Evolutionary conservation across 257 asterid genomes (phyloP).

Genomic region (Paulownia fortunei): DNA sequence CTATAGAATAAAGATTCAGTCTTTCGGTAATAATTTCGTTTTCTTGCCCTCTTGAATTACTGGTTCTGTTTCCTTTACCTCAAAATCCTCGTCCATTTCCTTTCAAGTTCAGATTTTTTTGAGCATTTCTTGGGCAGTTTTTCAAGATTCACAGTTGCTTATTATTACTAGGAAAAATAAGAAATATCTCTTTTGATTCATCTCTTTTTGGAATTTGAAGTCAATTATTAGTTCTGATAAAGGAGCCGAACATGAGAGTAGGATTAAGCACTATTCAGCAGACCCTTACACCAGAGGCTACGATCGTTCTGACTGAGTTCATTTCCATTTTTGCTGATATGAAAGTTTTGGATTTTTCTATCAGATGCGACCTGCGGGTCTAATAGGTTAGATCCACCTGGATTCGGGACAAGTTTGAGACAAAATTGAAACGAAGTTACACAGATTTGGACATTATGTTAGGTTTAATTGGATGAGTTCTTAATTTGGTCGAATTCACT

Average conservation of each 20-base stretch:
- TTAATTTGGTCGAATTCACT: too few relatives aligned
- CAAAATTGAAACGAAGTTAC: too few relatives aligned
- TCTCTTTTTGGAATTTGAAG: background rate
- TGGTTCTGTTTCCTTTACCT: constrained; percentile 15
- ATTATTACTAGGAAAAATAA: background rate
- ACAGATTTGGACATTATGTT: too few relatives aligned
- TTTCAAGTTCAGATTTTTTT: background rate
- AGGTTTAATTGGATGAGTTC: too few relatives aligned
- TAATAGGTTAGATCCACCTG: too few relatives aligned
- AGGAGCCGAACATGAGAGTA: constrained; percentile 58
- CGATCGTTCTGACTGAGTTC: constrained; percentile 57
- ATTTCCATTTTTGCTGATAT: too few relatives aligned
- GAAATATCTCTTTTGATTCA: background rate
- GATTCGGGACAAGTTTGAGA: too few relatives aligned
- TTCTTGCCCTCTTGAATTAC: background rate
- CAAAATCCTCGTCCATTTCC: background rate
- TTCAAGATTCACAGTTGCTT: background rate
- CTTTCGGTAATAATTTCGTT: background rate
- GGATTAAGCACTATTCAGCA: constrained; percentile 81
- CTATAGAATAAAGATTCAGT: background rate
- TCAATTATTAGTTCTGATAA: background rate
- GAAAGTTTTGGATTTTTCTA: too few relatives aligned
- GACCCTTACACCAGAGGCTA: constrained; percentile 80
- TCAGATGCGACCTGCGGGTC: too few relatives aligned
- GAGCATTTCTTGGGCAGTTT: constrained; percentile 12